Conservation (phyloP, 2,329 filamentous ascomycete genomes). For the Cladorrhinum sp. region DNA sequence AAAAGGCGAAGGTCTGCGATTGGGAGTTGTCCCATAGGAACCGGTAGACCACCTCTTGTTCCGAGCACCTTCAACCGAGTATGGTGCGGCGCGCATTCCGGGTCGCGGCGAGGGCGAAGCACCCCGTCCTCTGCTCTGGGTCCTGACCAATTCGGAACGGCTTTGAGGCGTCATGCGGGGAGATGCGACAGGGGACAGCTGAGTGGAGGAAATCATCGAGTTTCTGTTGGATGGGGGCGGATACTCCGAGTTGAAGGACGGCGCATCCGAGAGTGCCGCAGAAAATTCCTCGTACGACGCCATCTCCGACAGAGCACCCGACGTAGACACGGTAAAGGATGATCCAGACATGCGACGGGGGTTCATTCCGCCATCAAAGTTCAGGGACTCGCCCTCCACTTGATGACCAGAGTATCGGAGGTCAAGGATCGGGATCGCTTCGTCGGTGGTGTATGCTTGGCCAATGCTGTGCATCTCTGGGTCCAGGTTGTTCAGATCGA, state of each 20-base stretch:
- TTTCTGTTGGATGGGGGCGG: conserved; percentile 64
- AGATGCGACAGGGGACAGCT: conserved; percentile 70
- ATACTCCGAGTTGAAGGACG: conserved; percentile 65
- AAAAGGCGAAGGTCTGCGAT: conserved; percentile 56
- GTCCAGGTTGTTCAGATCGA: conserved; percentile 55
- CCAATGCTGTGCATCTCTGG: conserved; percentile 56
- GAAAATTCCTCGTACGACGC: conserved; percentile 70
- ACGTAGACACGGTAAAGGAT: conserved; percentile 69
- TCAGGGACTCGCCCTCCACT: conserved; percentile 49
- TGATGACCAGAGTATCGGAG: conserved; percentile 49
- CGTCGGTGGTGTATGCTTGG: conserved; percentile 61
- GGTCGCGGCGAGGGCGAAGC: conserved; percentile 70
- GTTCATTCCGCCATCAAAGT: conserved; percentile 51
- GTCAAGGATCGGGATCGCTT: conserved; percentile 61
- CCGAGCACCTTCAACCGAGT: conserved; percentile 63
- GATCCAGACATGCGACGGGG: conserved; percentile 67
- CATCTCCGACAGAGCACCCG: conserved; percentile 63
- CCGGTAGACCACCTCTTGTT: conserved; percentile 78
- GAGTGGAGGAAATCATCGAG: conserved; percentile 67
- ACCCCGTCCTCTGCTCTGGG: conserved; percentile 60
- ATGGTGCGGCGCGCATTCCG: conserved; percentile 65
- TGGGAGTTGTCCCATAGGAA: conserved; percentile 59
- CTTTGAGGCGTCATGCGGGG: conserved; percentile 62
- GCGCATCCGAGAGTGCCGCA: conserved; percentile 61
- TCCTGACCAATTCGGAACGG: conserved; percentile 59